A percentile compares a stretch with the other conserved stretches of the same genome.
Conservation (phyloP, 441 rosid genomes). For the Adansonia grandidieri region DNA sequence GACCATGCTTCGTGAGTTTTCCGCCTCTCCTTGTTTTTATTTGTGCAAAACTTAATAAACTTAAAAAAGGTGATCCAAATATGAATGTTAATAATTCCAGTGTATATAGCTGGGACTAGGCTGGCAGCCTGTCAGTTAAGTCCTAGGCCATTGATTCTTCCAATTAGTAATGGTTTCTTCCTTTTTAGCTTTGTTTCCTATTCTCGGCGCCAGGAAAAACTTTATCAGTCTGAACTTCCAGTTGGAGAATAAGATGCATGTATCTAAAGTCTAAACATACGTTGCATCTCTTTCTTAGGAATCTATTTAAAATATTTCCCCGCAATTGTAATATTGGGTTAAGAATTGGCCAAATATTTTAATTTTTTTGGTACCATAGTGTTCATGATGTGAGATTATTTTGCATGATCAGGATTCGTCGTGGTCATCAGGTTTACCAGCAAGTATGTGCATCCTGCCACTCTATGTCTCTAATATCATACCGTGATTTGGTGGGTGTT, state of each 20-base stretch:
- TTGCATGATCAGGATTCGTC: slow-evolving; percentile 80
- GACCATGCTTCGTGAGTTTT: slow-evolving; percentile 97
- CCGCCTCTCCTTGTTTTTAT: slow-evolving; percentile 15
- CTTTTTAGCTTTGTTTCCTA: slow-evolving; percentile 6
- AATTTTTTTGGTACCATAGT: background rate
- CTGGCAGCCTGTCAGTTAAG: background rate
- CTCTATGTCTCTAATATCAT: slow-evolving; percentile 94
- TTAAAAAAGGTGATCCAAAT: background rate
- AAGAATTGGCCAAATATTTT: background rate
- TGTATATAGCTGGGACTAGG: background rate
- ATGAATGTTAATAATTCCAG: background rate
- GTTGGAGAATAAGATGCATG: background rate
- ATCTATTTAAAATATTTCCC: background rate
- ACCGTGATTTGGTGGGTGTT: slow-evolving; percentile 96
- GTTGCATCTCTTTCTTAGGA: background rate
- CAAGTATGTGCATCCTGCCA: slow-evolving; percentile 99
- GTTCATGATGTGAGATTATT: slow-evolving; percentile 18
- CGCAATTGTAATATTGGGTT: background rate
- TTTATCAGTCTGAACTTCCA: background rate
- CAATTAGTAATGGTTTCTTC: background rate
- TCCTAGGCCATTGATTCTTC: background rate
- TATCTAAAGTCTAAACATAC: background rate
- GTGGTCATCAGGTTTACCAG: slow-evolving; percentile 98
- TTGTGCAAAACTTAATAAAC: background rate
- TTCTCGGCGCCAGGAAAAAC: background rate